A percentile compares a stretch with the other conserved stretches of the same genome.
Evolutionary conservation across 208 protist genomes (phyloP).

Genomic region (Trypanosoma scelopori): DNA sequence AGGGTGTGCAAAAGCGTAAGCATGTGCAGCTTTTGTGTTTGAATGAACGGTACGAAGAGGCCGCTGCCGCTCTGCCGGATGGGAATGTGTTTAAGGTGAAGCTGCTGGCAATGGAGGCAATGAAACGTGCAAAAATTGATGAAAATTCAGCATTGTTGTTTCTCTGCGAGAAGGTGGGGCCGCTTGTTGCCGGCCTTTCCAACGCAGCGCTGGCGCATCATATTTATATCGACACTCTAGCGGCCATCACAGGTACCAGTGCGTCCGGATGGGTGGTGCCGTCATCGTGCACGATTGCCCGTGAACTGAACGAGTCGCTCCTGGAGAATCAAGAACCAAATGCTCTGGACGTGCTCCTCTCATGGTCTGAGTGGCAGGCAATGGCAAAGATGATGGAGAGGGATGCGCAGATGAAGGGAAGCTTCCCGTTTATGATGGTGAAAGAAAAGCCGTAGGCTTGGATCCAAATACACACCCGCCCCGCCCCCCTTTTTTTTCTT

Average conservation of each 20-base stretch:
- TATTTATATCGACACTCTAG: conserved; percentile 24
- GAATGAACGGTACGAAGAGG: conserved; percentile 40
- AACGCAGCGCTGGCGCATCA: conserved; percentile 31
- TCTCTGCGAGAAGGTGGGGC: conserved; percentile 40
- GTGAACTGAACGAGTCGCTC: conserved; percentile 70
- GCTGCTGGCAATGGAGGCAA: conserved; percentile 57
- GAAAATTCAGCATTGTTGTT: conserved; percentile 32
- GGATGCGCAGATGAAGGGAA: neutral
- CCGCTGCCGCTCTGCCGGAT: conserved; percentile 45
- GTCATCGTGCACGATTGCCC: conserved; percentile 30
- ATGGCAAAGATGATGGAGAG: neutral
- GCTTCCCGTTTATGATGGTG: conserved; percentile 1
- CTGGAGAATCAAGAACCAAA: conserved; percentile 35
- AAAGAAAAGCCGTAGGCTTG: neutral
- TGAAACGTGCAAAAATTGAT: conserved; percentile 27
- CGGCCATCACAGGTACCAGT: conserved; percentile 2
- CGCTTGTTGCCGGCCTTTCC: conserved; percentile 39
- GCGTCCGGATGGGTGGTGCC: neutral
- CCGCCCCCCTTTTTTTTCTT: conserved; percentile 16
- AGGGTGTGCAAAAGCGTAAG: conserved; percentile 33
- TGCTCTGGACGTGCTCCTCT: conserved; percentile 60
- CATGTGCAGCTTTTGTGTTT: conserved; percentile 59
- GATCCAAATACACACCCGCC: too few species aligned
- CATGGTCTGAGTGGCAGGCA: conserved; percentile 68
- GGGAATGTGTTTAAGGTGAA: conserved; percentile 48